Evolutionary conservation across 2,329 filamentous ascomycete species (phyloP).

Genomic region (Cryoendolithus antarcticus): DNA sequence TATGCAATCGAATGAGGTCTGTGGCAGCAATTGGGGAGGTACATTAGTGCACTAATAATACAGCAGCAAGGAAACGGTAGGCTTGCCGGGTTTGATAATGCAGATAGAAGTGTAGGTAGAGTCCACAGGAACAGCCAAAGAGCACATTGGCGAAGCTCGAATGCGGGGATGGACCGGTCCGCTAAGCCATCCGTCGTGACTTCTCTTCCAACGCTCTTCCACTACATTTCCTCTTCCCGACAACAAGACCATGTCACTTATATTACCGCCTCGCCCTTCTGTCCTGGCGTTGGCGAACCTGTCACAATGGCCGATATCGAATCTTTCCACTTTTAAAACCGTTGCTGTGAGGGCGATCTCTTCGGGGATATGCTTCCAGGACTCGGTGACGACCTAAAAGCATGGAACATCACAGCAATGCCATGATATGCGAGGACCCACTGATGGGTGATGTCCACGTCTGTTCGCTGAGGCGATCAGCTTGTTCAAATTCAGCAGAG

Average conservation of each 20-base stretch:
- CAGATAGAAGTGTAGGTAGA: conserved; percentile 1
- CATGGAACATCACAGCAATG: conserved; percentile 33
- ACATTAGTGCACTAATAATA: not conserved
- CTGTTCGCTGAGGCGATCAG: not conserved
- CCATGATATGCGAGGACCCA: no score
- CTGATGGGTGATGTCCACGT: not conserved
- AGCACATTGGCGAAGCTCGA: not conserved
- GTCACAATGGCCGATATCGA: conserved; percentile 58
- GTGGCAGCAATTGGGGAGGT: not conserved
- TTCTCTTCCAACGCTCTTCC: not conserved
- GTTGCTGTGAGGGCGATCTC: conserved; percentile 57
- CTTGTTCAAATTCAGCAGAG: not conserved
- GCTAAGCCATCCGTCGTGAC: not conserved
- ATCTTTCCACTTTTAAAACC: conserved; percentile 63
- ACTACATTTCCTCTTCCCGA: not conserved
- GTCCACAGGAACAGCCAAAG: conserved; percentile 2
- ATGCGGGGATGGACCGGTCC: not conserved
- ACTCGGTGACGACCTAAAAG: conserved; percentile 57
- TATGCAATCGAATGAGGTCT: not conserved
- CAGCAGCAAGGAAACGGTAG: not conserved
- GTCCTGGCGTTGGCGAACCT: conserved; percentile 50
- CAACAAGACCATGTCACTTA: not conserved
- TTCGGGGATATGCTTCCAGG: conserved; percentile 46
- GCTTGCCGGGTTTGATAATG: not conserved
- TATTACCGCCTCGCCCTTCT: not conserved